These are phyloP conservation scores for Cochlearia excelsa DNA, from an alignment of 345 rosid species.

Conservation along the genomic window DNA sequence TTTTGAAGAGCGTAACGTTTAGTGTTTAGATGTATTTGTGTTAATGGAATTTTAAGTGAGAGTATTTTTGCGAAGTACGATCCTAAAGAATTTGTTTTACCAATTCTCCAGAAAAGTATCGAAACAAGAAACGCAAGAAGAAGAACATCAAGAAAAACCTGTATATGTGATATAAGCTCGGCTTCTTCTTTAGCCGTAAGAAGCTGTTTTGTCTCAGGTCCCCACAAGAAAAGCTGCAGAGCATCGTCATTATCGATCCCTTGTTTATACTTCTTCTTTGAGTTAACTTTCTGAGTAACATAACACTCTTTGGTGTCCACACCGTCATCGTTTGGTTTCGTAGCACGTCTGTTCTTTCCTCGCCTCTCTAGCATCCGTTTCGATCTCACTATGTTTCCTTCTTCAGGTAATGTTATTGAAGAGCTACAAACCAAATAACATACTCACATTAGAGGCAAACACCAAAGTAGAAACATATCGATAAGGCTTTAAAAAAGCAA, in stretches of 20 bases:
- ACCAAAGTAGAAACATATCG: constrained; percentile 9
- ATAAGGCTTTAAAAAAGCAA: constrained; percentile 13
- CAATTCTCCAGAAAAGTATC: no score
- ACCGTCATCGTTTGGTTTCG: constrained; percentile 41
- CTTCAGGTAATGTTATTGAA: constrained; percentile 37
- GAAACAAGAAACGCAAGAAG: constrained; percentile 10
- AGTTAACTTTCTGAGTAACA: constrained; percentile 37
- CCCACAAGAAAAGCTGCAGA: constrained; percentile 71
- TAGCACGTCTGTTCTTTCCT: constrained; percentile 49
- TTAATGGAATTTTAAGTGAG: no score
- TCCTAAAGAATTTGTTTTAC: no score
- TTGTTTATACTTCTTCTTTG: constrained; percentile 44
- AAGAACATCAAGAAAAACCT: constrained; percentile 41
- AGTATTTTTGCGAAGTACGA: no score
- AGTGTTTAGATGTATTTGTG: no score
- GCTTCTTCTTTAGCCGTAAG: constrained; percentile 72
- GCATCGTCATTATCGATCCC: constrained; percentile 58
- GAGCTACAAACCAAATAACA: constrained; percentile 33
- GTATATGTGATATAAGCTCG: constrained; percentile 61
- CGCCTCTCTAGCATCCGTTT: constrained; percentile 55
- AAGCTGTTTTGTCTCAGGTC: constrained; percentile 75
- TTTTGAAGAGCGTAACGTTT: no score
- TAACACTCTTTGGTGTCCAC: constrained; percentile 37
- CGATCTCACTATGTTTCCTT: constrained; percentile 52
- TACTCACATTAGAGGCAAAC: background rate